Evolutionary conservation across 2,329 filamentous ascomycete genomes (phyloP).

Genomic region (Sclerotinia subarctica): DNA sequence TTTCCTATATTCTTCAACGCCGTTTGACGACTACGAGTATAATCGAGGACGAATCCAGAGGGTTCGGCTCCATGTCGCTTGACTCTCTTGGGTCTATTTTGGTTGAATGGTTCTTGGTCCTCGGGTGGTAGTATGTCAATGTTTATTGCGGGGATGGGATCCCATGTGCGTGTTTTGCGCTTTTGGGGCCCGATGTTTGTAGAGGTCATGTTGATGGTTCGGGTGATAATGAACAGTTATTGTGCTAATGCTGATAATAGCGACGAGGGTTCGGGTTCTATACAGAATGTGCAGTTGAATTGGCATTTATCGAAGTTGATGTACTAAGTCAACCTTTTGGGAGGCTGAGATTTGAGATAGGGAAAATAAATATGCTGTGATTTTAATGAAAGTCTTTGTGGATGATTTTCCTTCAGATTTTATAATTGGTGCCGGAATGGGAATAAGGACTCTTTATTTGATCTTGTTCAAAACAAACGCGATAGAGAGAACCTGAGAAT

Average conservation of each 20-base stretch:
- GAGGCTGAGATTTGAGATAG: neutral
- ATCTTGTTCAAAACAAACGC: neutral
- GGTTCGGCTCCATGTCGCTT: neutral
- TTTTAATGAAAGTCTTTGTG: neutral
- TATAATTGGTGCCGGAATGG: neutral
- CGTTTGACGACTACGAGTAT: neutral
- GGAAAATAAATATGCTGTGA: neutral
- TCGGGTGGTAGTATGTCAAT: neutral
- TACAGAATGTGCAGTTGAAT: neutral
- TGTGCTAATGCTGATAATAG: neutral
- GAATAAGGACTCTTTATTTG: neutral
- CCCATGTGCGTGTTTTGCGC: slow-evolving; percentile 3
- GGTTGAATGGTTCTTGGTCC: neutral
- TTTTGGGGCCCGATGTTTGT: neutral
- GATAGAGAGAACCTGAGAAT: neutral
- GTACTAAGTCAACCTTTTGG: neutral
- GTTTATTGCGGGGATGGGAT: neutral
- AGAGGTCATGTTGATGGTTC: neutral
- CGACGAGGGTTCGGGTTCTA: neutral
- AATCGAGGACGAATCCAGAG: neutral
- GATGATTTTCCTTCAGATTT: neutral
- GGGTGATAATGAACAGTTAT: neutral
- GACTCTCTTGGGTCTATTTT: neutral
- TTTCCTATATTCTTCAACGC: neutral
- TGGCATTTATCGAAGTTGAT: neutral